A percentile compares a stretch with the other conserved stretches of the same genome.
phyloP scores from a whole-genome alignment of 106 monocot species.

The Acorus calamus region DNA sequence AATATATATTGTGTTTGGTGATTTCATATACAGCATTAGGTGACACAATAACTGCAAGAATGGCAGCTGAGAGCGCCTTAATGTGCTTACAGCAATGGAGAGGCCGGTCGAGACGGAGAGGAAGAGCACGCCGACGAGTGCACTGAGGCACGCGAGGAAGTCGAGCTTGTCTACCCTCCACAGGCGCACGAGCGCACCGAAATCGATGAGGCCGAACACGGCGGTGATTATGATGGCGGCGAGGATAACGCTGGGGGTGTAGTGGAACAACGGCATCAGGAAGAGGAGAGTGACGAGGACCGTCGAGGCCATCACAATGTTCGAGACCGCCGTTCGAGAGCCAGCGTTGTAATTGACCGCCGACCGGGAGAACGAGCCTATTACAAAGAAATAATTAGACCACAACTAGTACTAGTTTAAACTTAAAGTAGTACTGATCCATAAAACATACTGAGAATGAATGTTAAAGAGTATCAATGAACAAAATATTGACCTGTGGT shows the following conservation, averaged over 20 bases:
- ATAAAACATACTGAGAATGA: too few species aligned
- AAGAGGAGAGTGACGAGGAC: conserved; percentile 67
- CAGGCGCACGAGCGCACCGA: conserved; percentile 20
- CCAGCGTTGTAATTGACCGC: conserved; percentile 77
- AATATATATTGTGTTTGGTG: too few species aligned
- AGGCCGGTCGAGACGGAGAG: conserved; percentile 65
- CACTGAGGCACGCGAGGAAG: conserved; percentile 52
- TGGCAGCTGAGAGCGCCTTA: too few species aligned
- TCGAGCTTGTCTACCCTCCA: conserved; percentile 82
- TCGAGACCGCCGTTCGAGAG: conserved; percentile 54
- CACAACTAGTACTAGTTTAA: too few species aligned
- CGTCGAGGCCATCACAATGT: conserved; percentile 64
- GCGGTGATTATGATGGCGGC: conserved; percentile 48
- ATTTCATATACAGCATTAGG: too few species aligned
- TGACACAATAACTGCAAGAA: too few species aligned
- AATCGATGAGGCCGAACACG: conserved; percentile 52
- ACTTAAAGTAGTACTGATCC: too few species aligned
- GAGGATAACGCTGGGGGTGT: conserved; percentile 66
- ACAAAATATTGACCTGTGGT: conserved; percentile 1
- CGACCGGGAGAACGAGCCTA: conserved; percentile 63
- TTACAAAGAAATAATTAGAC: too few species aligned
- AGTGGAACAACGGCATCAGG: conserved; percentile 64
- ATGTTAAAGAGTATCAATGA: too few species aligned
- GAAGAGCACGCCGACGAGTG: conserved; percentile 73
- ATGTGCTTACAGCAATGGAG: conserved; percentile 39